Evolutionary conservation across 305 asterid genomes (phyloP).

Genomic region (Rubia occidens): DNA sequence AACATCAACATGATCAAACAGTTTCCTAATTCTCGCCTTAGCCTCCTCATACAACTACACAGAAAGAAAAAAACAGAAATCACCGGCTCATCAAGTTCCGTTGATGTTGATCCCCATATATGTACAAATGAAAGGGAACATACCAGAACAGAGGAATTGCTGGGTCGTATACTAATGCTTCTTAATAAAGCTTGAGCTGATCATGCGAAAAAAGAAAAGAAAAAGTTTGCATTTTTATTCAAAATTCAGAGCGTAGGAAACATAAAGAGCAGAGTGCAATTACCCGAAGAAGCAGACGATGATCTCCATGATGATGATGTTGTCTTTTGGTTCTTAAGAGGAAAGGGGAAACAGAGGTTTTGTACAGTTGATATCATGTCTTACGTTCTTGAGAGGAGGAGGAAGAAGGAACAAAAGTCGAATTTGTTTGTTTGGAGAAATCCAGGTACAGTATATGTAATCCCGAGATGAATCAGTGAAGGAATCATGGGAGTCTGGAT

Average conservation of each 20-base stretch:
- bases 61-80: constrained; percentile 7
- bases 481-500: neutral
- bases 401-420: neutral
- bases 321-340: neutral
- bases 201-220: constrained; percentile 3
- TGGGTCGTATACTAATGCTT: constrained; percentile 16
- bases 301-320: constrained; percentile 3
- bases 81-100: neutral
- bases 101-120: neutral
- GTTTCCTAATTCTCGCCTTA: constrained; percentile 45
- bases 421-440: neutral
- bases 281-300: constrained; percentile 18
- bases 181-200: constrained; percentile 35
- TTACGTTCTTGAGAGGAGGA: neutral
- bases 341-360: neutral
- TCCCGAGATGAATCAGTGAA: neutral
- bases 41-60: constrained; percentile 39
- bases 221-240: neutral
- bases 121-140: neutral
- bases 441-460: neutral
- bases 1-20: constrained; percentile 41
- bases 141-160: constrained; percentile 31
- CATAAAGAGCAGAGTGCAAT: neutral
- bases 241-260: neutral
- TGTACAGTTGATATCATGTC: neutral